Evolutionary conservation across 768 basidiomycete species (phyloP).

Genomic region (Ramaria sp.): DNA sequence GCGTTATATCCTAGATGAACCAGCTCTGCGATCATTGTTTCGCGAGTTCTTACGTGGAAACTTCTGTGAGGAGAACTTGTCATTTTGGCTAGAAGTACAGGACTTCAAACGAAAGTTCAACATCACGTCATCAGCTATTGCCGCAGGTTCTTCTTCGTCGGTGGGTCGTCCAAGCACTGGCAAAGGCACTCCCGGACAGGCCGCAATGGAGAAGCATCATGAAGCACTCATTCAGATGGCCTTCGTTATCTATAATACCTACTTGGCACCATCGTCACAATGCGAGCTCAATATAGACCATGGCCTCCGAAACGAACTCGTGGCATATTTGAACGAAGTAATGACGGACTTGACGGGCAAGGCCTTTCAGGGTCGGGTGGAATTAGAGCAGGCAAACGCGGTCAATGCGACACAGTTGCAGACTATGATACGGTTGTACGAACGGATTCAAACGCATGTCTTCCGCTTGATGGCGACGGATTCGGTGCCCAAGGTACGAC

Average conservation of each 20-base stretch:
- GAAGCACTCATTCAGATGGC: constrained; percentile 91
- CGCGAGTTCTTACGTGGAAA: constrained; percentile 89
- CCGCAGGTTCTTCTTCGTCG: constrained; percentile 23
- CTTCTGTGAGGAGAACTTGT: constrained; percentile 97
- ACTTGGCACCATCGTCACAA: constrained; percentile 89
- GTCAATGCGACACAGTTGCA: constrained; percentile 96
- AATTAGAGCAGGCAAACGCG: constrained; percentile 66
- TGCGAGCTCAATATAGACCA: constrained; percentile 99
- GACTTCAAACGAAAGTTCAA: constrained; percentile 96
- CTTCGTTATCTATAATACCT: constrained; percentile 88
- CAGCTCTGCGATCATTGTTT: constrained; percentile 79
- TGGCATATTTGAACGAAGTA: constrained; percentile 86
- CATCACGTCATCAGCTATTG: constrained; percentile 87
- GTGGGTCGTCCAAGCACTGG: constrained; percentile 21
- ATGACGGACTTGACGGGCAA: constrained; percentile 71
- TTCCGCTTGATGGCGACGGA: constrained; percentile 98
- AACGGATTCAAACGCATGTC: constrained; percentile 93
- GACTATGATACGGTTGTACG: constrained; percentile 86
- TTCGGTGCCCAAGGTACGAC: constrained; percentile 86
- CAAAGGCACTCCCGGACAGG: constrained; percentile 55
- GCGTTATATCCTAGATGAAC: constrained; percentile 87
- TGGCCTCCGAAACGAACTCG: constrained; percentile 86
- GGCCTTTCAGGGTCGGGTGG: constrained; percentile 68
- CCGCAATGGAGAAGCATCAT: constrained; percentile 95
- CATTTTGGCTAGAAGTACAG: constrained; percentile 94